These are phyloP conservation scores for Candida sanyaensis DNA, from an alignment of 1,139 yeast genomes.

Conservation along the genomic window DNA sequence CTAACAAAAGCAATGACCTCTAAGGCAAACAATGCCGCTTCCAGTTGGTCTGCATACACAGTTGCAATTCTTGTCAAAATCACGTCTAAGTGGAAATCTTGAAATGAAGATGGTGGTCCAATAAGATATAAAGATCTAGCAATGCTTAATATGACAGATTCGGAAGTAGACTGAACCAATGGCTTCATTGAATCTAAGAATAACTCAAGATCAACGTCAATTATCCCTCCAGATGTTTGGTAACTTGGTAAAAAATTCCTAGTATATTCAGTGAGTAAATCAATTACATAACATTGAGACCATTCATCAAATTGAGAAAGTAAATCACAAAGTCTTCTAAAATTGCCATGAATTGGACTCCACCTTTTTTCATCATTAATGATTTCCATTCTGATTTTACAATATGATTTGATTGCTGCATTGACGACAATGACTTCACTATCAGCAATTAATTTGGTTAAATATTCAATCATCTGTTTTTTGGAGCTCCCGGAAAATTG, in stretches of 20 bases:
- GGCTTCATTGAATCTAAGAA: constrained; percentile 49
- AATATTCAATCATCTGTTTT: constrained; percentile 48
- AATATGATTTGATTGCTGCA: constrained; percentile 62
- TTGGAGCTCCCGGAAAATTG: constrained; percentile 33
- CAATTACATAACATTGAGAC: constrained; percentile 66
- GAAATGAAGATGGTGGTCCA: constrained; percentile 52
- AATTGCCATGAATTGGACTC: constrained; percentile 72
- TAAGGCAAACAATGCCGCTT: constrained; percentile 34
- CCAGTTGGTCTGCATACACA: constrained; percentile 31
- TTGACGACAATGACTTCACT: constrained; percentile 67
- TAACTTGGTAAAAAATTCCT: constrained; percentile 63
- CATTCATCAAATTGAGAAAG: constrained; percentile 69
- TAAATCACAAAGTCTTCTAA: constrained; percentile 58
- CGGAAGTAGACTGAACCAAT: constrained; percentile 53
- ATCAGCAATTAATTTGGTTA: constrained; percentile 63
- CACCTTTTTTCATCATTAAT: constrained; percentile 49
- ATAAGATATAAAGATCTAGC: constrained; percentile 56
- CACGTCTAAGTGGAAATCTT: constrained; percentile 48
- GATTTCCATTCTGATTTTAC: constrained; percentile 37
- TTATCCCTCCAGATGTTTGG: constrained; percentile 36
- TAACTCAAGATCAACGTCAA: constrained; percentile 58
- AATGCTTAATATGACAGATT: constrained; percentile 64
- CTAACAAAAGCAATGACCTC: constrained; percentile 43
- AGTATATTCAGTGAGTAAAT: constrained; percentile 66
- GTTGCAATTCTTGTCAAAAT: constrained; percentile 48